Evolutionary conservation across 2,329 filamentous ascomycete genomes (phyloP).

Genomic region (Trichoderma citrinoviride): DNA sequence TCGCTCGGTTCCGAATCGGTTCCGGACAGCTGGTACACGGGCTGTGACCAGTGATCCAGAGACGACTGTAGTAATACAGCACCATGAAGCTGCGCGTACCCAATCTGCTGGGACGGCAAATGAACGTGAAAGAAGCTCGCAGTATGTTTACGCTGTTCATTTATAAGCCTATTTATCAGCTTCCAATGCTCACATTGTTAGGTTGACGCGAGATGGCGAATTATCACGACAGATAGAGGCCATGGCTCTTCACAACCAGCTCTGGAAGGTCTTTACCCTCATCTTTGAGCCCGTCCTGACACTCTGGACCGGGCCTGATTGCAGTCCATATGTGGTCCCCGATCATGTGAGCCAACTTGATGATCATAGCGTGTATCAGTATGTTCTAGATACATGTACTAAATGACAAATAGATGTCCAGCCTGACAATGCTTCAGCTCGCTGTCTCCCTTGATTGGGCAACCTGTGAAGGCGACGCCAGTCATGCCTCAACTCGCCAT

Average conservation of each 20-base stretch:
- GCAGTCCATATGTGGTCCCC: constrained; percentile 1
- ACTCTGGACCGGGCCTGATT: constrained; percentile 7
- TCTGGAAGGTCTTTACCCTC: not conserved
- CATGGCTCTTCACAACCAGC: not conserved
- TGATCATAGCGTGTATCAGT: not conserved
- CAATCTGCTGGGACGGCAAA: not conserved
- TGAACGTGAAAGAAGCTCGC: too few species aligned
- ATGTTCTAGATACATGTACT: not conserved
- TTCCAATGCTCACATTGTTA: not conserved
- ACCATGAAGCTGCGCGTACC: not conserved
- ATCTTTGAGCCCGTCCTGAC: not conserved
- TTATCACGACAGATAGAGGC: not conserved
- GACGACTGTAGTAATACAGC: not conserved
- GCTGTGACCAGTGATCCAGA: not conserved
- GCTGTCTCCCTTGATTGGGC: constrained; percentile 6
- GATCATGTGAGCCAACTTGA: not conserved
- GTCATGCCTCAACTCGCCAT: not conserved
- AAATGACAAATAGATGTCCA: not conserved
- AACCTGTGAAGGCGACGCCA: not conserved
- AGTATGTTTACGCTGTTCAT: not conserved
- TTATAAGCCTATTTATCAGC: too few species aligned
- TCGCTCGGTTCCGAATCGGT: not conserved
- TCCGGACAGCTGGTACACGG: not conserved
- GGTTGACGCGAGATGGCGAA: not conserved
- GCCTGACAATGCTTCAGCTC: not conserved